Evolutionary conservation across 192 early-diverging fungal species (phyloP).

Genomic region (Coemansia guatemalensis): DNA sequence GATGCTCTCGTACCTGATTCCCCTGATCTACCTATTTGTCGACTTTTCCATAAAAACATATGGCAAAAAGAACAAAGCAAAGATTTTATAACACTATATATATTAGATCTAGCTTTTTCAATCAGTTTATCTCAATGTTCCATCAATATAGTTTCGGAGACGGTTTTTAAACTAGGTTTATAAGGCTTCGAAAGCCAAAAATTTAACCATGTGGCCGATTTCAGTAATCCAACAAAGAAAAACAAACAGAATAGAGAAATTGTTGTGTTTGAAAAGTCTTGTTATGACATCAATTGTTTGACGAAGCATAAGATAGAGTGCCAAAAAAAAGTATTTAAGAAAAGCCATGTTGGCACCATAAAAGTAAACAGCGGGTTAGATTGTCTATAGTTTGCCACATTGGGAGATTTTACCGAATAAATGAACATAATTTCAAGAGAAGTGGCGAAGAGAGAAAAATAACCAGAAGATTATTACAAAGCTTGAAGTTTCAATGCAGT

Average conservation of each 20-base stretch:
- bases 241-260: not conserved
- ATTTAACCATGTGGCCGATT: too few species aligned
- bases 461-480: too few species aligned
- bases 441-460: conserved; percentile 1
- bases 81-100: conserved; percentile 13
- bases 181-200: not conserved
- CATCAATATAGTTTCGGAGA: not conserved
- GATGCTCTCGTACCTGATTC: conserved; percentile 72
- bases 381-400: not conserved
- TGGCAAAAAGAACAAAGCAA: conserved; percentile 43
- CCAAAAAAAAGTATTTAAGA: not conserved
- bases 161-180: not conserved
- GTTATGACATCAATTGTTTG: not conserved
- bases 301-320: not conserved
- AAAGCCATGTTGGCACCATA: not conserved
- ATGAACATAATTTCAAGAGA: not conserved
- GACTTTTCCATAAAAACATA: conserved; percentile 80
- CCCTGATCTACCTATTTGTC: conserved; percentile 78
- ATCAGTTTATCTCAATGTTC: not conserved
- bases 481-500: not conserved
- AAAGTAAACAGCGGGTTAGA: not conserved
- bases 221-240: not conserved
- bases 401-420: not conserved
- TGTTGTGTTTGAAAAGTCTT: not conserved
- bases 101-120: not conserved